Evolutionary conservation across 1,139 yeast species (phyloP), one percentile per base, ranked within the genome.

Genomic region (Magnusiomyces sp.): DNA sequence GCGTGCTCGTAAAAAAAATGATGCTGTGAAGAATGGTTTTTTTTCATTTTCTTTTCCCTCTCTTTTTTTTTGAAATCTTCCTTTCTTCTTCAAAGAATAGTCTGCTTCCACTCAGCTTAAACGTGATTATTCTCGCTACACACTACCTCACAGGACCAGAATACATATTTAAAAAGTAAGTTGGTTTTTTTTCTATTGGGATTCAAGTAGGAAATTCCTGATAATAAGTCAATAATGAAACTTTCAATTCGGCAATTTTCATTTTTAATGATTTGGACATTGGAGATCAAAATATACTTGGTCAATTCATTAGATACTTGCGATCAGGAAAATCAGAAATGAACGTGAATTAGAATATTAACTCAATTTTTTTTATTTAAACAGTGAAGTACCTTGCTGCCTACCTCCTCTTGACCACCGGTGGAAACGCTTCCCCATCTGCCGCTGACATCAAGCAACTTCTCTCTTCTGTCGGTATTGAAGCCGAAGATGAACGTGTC

Each of bases 401-500:
- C 56, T 72, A 72, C 64, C 71, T 72, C 60, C 69, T 72, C 61
- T 66, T 72, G 58, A 70, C 66, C 63, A 64, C 73, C 56, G 75
- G 73, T 59, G 76, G 76, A 59, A 72, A 71, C 69, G 61, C 73
- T 64, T 56, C 92, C 67, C 97, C 97, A 77, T 77, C 96, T 63
- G 95, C 94, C 65, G 82, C 84, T 67, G 95, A 89, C 76, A 79
- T 90, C 83, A 83, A 83, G 76, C 62, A 82, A 59, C 87, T 92
- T 67, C 80, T 92, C 69, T 84, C 88, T 72, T 77, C 97, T 58
- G 96, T 92, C 69, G 95, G 96, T 72, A 81, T 85, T 67, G 98
- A 92, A 76, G 94, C 84, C 68, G 97, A 92, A 69, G 94, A 85
- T 66, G 80, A 84, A 70, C 89, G 89, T 75, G 73, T 92, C 75